These are phyloP conservation scores for Colletotrichum eremochloae DNA, from an alignment of 2,329 filamentous ascomycete species.

Conservation along the genomic window DNA sequence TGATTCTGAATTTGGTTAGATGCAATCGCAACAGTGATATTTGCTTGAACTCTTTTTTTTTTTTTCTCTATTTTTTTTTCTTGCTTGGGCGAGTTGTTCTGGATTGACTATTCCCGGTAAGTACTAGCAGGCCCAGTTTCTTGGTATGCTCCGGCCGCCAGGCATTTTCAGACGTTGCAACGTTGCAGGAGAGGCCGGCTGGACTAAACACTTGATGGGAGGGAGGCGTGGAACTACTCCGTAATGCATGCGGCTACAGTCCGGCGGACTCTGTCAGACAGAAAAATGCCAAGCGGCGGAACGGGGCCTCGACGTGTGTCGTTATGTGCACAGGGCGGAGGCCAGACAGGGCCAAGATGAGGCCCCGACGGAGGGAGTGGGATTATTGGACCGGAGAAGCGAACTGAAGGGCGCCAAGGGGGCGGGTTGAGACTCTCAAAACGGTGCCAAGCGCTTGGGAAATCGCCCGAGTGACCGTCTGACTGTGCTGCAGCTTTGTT, in stretches of 20 bases:
- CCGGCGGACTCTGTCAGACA: slow-evolving; percentile 2
- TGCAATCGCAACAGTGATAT: slow-evolving; percentile 1
- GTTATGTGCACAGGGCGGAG: background rate
- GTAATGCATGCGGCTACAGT: background rate
- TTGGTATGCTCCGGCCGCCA: no score
- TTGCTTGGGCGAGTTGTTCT: no score
- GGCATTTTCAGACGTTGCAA: background rate
- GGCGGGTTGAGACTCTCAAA: slow-evolving; percentile 23
- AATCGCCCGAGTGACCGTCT: background rate
- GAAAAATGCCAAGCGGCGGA: slow-evolving; percentile 25
- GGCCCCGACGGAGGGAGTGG: slow-evolving; percentile 21
- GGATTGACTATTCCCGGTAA: no score
- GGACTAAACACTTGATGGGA: background rate
- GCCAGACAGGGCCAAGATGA: slow-evolving; percentile 31
- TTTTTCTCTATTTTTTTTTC: no score
- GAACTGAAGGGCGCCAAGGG: slow-evolving; percentile 28
- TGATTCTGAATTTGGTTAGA: background rate
- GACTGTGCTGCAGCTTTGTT: background rate
- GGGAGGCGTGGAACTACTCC: background rate
- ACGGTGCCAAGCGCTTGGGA: slow-evolving; percentile 23
- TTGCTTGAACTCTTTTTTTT: no score
- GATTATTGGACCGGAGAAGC: slow-evolving; percentile 17
- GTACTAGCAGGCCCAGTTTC: no score
- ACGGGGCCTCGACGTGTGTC: slow-evolving; percentile 7
- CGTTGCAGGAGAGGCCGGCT: background rate